Evolutionary conservation across 164 flowering plant species (phyloP).

Genomic region (Chimonanthus salicifolius): DNA sequence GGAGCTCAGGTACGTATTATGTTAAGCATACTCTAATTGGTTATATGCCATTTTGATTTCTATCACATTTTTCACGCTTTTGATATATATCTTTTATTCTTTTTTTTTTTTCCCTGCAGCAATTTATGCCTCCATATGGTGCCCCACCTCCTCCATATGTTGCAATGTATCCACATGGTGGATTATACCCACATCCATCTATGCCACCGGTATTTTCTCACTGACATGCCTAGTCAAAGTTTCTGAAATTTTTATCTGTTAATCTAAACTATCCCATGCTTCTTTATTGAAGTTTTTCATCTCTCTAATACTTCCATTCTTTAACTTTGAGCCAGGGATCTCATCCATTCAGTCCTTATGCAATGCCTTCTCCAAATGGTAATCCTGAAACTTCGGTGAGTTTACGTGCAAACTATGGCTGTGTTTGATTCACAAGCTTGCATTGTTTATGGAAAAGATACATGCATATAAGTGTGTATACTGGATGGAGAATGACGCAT

Average conservation of each 20-base stretch:
- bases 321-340: conserved; percentile 53
- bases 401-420: conserved; percentile 4
- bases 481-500: background rate
- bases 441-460: background rate
- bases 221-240: conserved; percentile 2
- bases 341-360: conserved; percentile 85
- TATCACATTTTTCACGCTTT: background rate
- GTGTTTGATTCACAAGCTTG: background rate
- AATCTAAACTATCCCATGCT: background rate
- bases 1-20: conserved; percentile 71
- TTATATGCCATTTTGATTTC: background rate
- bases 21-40: background rate
- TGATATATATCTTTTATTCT: background rate
- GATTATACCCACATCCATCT: conserved; percentile 85
- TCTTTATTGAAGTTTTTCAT: conserved; percentile 1
- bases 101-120: conserved; percentile 43
- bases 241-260: background rate
- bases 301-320: background rate
- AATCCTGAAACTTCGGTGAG: conserved; percentile 79
- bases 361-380: conserved; percentile 89
- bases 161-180: conserved; percentile 97
- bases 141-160: conserved; percentile 95
- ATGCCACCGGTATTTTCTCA: conserved; percentile 67
- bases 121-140: conserved; percentile 91
- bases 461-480: background rate